phyloP scores from a whole-genome alignment of 2,329 filamentous ascomycete genomes.

The Fusarium xylarioides region DNA sequence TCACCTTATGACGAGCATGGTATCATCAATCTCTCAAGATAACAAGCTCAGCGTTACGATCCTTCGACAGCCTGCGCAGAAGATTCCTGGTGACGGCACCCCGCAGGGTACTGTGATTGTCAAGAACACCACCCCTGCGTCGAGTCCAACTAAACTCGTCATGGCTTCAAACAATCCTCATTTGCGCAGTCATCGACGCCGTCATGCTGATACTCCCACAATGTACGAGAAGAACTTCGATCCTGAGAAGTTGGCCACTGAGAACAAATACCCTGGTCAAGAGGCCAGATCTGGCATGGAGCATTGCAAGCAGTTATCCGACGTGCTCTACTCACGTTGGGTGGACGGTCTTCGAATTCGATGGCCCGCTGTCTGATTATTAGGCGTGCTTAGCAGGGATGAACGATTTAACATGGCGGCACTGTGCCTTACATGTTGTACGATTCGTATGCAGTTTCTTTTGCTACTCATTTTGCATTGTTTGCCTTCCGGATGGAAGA shows the following conservation, averaged over 20 bases:
- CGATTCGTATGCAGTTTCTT: conserved; percentile 12
- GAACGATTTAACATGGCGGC: neutral
- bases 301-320: conserved; percentile 86
- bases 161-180: conserved; percentile 87
- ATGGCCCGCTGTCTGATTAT: conserved; percentile 62
- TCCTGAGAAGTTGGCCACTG: conserved; percentile 57
- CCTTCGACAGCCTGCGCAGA: conserved; percentile 52
- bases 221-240: conserved; percentile 58
- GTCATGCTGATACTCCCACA: conserved; percentile 60
- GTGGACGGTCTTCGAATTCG: conserved; percentile 79
- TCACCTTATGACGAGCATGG: conserved; percentile 80
- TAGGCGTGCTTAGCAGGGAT: neutral
- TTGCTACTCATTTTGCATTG: conserved; percentile 25
- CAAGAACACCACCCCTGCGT: conserved; percentile 58
- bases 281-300: conserved; percentile 79
- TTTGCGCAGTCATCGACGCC: conserved; percentile 78
- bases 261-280: conserved; percentile 64
- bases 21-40: conserved; percentile 77
- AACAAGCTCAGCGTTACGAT: conserved; percentile 67
- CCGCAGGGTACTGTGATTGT: conserved; percentile 67
- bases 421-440: conserved; percentile 4
- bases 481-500: neutral
- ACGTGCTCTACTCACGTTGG: conserved; percentile 93
- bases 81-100: conserved; percentile 54
- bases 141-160: conserved; percentile 71